Evolutionary conservation across 768 basidiomycete genomes (phyloP).

Genomic region (Dioszegia hungarica): DNA sequence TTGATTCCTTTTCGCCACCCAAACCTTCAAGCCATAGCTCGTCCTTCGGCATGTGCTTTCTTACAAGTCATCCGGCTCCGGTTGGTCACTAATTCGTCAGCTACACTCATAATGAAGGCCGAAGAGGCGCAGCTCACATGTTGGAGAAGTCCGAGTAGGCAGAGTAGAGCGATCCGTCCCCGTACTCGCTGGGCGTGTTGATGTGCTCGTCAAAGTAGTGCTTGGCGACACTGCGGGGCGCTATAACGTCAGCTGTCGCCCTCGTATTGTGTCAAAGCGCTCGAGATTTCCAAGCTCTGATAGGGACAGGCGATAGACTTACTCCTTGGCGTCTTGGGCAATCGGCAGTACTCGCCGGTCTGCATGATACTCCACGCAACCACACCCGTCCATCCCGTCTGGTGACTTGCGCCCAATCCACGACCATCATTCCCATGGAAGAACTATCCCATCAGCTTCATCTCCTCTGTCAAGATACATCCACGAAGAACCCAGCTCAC

Average conservation of each 20-base stretch:
- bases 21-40: no score
- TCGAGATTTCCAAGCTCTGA: no score
- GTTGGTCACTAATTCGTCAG: conserved; percentile 35
- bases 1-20: no score
- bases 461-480: background rate
- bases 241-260: conserved; percentile 50
- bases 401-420: conserved; percentile 94
- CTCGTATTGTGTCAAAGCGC: background rate
- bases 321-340: conserved; percentile 94
- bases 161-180: conserved; percentile 40
- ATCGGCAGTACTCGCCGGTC: conserved; percentile 64
- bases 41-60: no score
- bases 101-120: background rate
- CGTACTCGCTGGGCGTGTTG: conserved; percentile 41
- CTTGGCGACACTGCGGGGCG: conserved; percentile 75
- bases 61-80: conserved; percentile 47
- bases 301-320: no score
- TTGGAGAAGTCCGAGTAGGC: conserved; percentile 18
- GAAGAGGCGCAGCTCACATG: background rate
- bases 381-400: conserved; percentile 79
- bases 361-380: conserved; percentile 66
- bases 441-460: conserved; percentile 56
- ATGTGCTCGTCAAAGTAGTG: conserved; percentile 83
- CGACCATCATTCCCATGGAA: conserved; percentile 92
- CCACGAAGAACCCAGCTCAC: no score